Conservation (phyloP, 495 filamentous ascomycete genomes). For the Penicillium paxilli region DNA sequence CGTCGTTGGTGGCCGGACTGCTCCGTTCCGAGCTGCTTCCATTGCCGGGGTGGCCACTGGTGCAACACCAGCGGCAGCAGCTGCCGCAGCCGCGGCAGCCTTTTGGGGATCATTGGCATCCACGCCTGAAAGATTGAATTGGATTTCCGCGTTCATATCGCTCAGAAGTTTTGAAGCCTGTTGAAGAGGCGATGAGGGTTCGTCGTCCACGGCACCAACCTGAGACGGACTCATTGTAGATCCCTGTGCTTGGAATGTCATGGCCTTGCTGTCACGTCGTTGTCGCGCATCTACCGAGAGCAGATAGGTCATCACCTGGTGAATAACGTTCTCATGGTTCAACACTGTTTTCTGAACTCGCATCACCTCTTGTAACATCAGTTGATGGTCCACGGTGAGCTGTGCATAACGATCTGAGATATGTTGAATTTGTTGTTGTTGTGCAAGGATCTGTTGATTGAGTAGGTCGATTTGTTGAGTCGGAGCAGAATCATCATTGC, state of each 20-base stretch:
- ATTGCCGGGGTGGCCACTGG: constrained; percentile 46
- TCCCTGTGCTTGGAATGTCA: constrained; percentile 46
- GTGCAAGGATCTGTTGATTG: constrained; percentile 83
- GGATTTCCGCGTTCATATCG: constrained; percentile 74
- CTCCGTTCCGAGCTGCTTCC: constrained; percentile 41
- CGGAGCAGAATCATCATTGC: constrained; percentile 70
- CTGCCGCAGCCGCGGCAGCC: constrained; percentile 22
- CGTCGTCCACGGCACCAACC: constrained; percentile 58
- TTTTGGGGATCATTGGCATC: constrained; percentile 75
- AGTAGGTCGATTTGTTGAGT: constrained; percentile 88
- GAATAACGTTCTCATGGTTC: constrained; percentile 76
- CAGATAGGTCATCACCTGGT: constrained; percentile 71
- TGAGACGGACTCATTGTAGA: constrained; percentile 44
- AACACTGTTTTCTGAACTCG: constrained; percentile 86
- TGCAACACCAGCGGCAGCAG: constrained; percentile 22
- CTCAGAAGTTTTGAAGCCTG: constrained; percentile 87
- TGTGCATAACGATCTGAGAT: constrained; percentile 84
- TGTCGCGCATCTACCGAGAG: constrained; percentile 65
- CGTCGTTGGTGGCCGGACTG: constrained; percentile 45
- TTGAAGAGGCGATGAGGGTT: constrained; percentile 79
- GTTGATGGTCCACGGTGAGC: constrained; percentile 78
- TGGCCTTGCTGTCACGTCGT: constrained; percentile 58
- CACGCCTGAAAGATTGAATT: constrained; percentile 71
- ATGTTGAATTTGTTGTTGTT: constrained; percentile 86
- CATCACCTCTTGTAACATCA: constrained; percentile 85